Evolutionary conservation across 2,329 filamentous ascomycete species (phyloP).

Genomic region (Fusarium palustre): DNA sequence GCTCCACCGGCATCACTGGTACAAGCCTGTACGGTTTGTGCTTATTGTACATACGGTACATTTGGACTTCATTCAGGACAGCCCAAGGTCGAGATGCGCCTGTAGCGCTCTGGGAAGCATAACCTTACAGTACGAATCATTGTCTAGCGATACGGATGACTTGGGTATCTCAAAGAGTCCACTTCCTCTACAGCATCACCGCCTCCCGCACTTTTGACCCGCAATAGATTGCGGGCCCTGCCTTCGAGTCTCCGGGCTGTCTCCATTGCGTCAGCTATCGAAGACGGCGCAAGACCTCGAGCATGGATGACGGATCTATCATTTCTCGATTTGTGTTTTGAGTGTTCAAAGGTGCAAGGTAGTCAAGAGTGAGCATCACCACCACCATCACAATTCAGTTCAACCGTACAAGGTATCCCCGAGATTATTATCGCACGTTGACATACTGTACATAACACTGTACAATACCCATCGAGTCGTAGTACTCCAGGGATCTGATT

Average conservation of each 20-base stretch:
- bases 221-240: conserved; percentile 34
- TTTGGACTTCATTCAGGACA: background rate
- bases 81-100: background rate
- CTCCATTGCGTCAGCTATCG: conserved; percentile 42
- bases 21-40: conserved; percentile 24
- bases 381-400: conserved; percentile 20
- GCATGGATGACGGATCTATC: conserved; percentile 23
- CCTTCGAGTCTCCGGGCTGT: conserved; percentile 21
- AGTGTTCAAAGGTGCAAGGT: background rate
- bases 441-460: conserved; percentile 5
- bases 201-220: conserved; percentile 35
- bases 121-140: conserved; percentile 30
- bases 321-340: conserved; percentile 11
- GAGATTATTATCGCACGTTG: conserved; percentile 17
- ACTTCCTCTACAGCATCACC: conserved; percentile 38
- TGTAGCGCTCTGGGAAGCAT: conserved; percentile 2
- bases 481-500: conserved; percentile 19
- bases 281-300: conserved; percentile 11
- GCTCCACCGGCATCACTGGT: conserved; percentile 16
- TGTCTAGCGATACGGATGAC: conserved; percentile 17
- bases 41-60: conserved; percentile 21
- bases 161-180: conserved; percentile 20
- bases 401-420: conserved; percentile 8
- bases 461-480: conserved; percentile 11
- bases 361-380: conserved; percentile 6